Conservation (phyloP, 2,329 filamentous ascomycete genomes). For the Karstenula rhodostoma region DNA sequence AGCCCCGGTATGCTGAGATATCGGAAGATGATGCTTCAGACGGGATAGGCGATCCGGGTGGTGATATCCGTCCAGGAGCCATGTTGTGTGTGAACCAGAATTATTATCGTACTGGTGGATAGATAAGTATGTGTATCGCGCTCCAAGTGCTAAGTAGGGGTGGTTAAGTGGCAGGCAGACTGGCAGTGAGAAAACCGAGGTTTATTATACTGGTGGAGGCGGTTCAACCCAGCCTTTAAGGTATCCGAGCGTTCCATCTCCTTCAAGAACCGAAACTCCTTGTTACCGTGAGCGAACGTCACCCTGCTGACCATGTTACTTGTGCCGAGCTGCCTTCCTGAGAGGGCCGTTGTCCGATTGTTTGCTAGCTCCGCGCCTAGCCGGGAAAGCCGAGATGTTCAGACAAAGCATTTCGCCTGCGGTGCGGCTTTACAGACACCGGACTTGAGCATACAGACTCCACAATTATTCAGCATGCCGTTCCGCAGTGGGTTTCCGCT, state of each 20-base stretch:
- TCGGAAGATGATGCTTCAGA: constrained; percentile 34
- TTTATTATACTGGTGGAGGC: neutral
- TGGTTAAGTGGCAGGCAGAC: neutral
- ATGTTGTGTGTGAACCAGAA: constrained; percentile 23
- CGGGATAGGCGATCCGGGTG: constrained; percentile 51
- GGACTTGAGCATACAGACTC: neutral
- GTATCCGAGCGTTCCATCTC: constrained; percentile 8
- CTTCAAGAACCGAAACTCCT: constrained; percentile 16
- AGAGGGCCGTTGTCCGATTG: constrained; percentile 17
- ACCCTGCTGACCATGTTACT: constrained; percentile 12
- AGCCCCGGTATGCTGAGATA: constrained; percentile 73
- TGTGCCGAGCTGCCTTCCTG: constrained; percentile 21
- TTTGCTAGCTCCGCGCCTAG: constrained; percentile 17
- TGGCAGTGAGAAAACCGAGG: neutral
- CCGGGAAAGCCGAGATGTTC: constrained; percentile 14
- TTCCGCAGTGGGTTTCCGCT: neutral
- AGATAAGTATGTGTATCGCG: neutral
- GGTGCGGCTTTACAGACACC: neutral
- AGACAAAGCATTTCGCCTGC: neutral
- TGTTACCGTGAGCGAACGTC: constrained; percentile 12
- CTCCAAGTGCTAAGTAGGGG: neutral
- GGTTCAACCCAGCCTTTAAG: constrained; percentile 7
- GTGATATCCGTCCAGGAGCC: constrained; percentile 48
- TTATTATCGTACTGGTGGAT: neutral
- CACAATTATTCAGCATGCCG: neutral